Base-by-base conservation (phyloP, 345 rosid genomes). In the Anastatica hierochuntica region DNA sequence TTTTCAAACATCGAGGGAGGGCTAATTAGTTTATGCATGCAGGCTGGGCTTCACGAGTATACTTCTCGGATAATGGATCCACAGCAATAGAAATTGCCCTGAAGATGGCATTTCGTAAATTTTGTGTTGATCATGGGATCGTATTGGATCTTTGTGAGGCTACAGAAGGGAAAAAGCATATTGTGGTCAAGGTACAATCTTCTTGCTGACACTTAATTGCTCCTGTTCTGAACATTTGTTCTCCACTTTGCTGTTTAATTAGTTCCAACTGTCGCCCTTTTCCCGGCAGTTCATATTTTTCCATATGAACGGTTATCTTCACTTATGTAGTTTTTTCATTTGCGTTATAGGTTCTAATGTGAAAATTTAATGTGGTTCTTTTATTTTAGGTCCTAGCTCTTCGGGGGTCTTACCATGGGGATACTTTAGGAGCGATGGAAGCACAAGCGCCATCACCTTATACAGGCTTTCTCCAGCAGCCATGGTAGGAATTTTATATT, bases 391-490 rank as follows among this genome's bases (percentile, higher is more conserved):
- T 88, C 47, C 63, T 92, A 52, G 98, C 98, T 36, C 96, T 88
- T 57, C 76, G 74, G 47, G 94, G 97, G 49, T 92, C 94, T 60
- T 92, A 85, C 73, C 98, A 92, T 69, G 98, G 96, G 48, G 98
- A 88, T 68, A 92, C 98, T 49, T 79, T 88, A 72, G 96, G 95
- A 73, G 95, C 95, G 27, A 92, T 92, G 98, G 98, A 88, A 79
- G 98, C 97, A 45, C 98, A 85, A 77, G 88, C 95, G 17, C 95
- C 97, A 39, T 82, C 98, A 24, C 58, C 88, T 56, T 92, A 78
- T 68, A 92, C 97, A 6, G 80, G 90, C 73, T 88, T 88, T 58
- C 79, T 85, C 38, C 97, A 85, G 76, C 98, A 92, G 70, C 98
- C 97, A 34, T 92, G 97, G 97, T 83, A 77, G 40, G 15, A 4